Conservation (phyloP, 1,284 basidiomycete species). For the Ustilago lituana region DNA sequence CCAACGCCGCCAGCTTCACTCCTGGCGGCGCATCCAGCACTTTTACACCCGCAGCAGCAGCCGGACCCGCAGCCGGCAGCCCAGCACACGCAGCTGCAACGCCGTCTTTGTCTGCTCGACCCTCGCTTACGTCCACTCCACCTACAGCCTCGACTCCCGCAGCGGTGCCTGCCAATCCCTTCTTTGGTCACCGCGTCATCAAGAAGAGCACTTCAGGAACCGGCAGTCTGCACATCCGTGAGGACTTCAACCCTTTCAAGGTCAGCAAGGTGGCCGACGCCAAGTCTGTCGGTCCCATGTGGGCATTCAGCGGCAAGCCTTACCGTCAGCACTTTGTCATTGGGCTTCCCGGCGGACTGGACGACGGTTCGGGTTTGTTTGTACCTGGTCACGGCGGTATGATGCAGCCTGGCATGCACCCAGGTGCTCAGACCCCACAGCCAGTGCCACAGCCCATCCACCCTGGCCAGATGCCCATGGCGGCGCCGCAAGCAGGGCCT, state of each 20-base stretch:
- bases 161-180: slow-evolving; percentile 74
- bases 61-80: slow-evolving; percentile 15
- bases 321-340: slow-evolving; percentile 76
- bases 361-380: slow-evolving; percentile 37
- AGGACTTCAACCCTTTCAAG: slow-evolving; percentile 95
- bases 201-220: slow-evolving; percentile 74
- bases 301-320: slow-evolving; percentile 89
- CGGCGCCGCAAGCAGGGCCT: slow-evolving; percentile 11
- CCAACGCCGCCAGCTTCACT: slow-evolving; percentile 69
- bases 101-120: slow-evolving; percentile 35
- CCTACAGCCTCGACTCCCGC: slow-evolving; percentile 42
- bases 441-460: slow-evolving; percentile 28
- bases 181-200: slow-evolving; percentile 80
- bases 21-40: slow-evolving; percentile 63
- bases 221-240: slow-evolving; percentile 78
- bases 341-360: slow-evolving; percentile 23
- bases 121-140: slow-evolving; percentile 69
- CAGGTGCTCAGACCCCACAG: slow-evolving; percentile 33
- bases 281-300: slow-evolving; percentile 76
- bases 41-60: slow-evolving; percentile 46
- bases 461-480: slow-evolving; percentile 34
- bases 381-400: slow-evolving; percentile 25
- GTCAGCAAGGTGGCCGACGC: slow-evolving; percentile 81
- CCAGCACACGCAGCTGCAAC: slow-evolving; percentile 23
- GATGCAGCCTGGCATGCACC: slow-evolving; percentile 46